Percentiles rank a stretch among this genome's conserved stretches.
Evolutionary conservation across 139 green algal genomes (phyloP).

Genomic region (Raphidocelis subcapitata): DNA sequence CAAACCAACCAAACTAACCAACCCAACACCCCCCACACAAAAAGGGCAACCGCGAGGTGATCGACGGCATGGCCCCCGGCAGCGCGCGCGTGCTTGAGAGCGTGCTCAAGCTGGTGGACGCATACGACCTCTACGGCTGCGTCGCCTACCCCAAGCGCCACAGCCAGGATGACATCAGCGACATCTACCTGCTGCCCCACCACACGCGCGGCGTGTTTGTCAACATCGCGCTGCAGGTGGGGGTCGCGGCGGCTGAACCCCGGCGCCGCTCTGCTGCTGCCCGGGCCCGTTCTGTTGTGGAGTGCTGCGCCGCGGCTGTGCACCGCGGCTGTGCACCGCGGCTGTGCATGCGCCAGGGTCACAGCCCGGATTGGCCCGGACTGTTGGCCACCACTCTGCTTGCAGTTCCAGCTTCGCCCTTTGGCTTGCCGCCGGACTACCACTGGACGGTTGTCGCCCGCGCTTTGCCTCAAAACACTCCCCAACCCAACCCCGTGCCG

Average conservation of each 20-base stretch:
- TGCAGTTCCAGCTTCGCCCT: no score
- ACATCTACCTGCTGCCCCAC: conserved; percentile 90
- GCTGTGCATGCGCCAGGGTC: no score
- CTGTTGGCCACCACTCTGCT: no score
- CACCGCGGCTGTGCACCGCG: no score
- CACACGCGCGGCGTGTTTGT: conserved; percentile 86
- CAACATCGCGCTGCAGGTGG: conserved; percentile 57
- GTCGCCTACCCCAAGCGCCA: conserved; percentile 96
- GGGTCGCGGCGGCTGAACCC: not conserved
- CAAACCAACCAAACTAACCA: no score
- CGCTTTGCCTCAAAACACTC: no score
- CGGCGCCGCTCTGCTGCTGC: not conserved
- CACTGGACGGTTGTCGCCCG: no score
- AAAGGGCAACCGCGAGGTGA: conserved; percentile 84
- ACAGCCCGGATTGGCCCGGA: no score
- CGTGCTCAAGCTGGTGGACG: conserved; percentile 92
- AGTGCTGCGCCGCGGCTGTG: not conserved
- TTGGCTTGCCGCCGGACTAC: no score
- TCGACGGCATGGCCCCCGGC: conserved; percentile 81
- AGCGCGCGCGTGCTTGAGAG: conserved; percentile 74
- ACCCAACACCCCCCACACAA: not conserved
- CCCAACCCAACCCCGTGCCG: no score
- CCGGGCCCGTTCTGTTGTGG: not conserved
- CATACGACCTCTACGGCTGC: conserved; percentile 85
- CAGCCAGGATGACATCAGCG: conserved; percentile 81